Evolutionary conservation across 768 basidiomycete genomes (phyloP), one percentile per base, ranked within the genome.

Genomic region (Xerocomellus amylosporus): DNA sequence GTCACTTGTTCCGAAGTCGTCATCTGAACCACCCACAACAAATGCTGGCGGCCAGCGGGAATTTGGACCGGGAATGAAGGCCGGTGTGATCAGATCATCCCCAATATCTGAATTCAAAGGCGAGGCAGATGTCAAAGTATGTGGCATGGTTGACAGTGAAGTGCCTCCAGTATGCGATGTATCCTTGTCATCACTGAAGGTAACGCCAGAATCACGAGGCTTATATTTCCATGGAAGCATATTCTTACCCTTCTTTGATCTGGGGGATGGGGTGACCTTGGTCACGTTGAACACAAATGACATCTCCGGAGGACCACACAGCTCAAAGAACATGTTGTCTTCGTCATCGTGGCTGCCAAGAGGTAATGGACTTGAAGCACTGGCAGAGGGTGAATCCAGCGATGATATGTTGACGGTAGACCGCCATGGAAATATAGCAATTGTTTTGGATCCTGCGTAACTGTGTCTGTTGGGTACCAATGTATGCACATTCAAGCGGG

Each of bases 71-170:
- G 88, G 86, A 7, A 73, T 77, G 28, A 81, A 56, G 13, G 80
- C 78, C 2, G 89, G 90, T 0, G 88, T 91, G 19, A 89, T 76
- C n/a, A 91, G 78, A 31, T 80, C 85, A 42, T 86, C 81, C 36
- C 84, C 85, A 3, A 52, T 31, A 58, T 82, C 82, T 8, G 85
- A 84, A 46, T 76, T 75, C 26, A 83, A 70, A 4, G 86, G 85
- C 60, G 80, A 84, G 22, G 81, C 77, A 44, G 86, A 87, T 6
- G 79, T 84, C 0, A 85, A 89, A 1, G 81, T 77, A 33, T 71
- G 76, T 31, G 84, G 83, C 73, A 86, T 73, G 26, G 75, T 69
- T 43, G 71, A 73, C 20, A 55, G 56, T 10, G 64, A 65, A 22
- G 51, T 53, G 26, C 62, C 58, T 4, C 54, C 56, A 38, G 57